Evolutionary conservation across 441 rosid species (phyloP), one percentile per base, ranked within the genome.

Genomic region (Adansonia madagascariensis): DNA sequence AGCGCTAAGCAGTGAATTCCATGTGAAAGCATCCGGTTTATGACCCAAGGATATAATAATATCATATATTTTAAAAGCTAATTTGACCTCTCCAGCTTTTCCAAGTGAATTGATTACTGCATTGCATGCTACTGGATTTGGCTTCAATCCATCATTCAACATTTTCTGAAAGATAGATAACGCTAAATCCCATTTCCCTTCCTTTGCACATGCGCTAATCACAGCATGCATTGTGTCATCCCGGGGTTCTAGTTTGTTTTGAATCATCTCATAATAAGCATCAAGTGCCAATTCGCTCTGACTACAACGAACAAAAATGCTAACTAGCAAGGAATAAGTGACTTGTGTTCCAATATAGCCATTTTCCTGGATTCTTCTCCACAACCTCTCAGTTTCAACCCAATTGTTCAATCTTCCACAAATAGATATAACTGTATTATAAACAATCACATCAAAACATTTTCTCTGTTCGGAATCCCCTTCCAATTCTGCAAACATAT

Each of bases 81-180:
- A 79, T 75, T 89, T 79, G 18, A 84, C 83, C 72, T 87, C 81
- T 10, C 98, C 92, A 2, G 90, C 90, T 81, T 90, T 93, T 49
- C 96, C 96, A 10, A 93, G 89, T n/a, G 89, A 83, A 73, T 91
- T 90, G 0, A 93, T 86, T 85, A 93, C 53, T 10, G 94, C 87
- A 83, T 93, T 92, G 86, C 97, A 91, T 0, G 92, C 86, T 52
- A 85, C 82, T 43, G 80, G 88, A 80, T 85, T 95, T 64, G 97
- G 98, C 82, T 84, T 82, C 62, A 80, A 60, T 46, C 87, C 84
- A 41, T 52, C 59, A 41, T 84, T 84, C 82, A 90, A 49, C 92
- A 93, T 92, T 46, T 79, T 67, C 50, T 83, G 87, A 81, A 91
- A 90, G 66, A 90, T 75, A 18, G 79, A 71, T n/a, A 93, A 53